Percentiles rank a stretch among this genome's conserved stretches.
phyloP scores from a whole-genome alignment of 495 filamentous ascomycete genomes.

The Ascodesmis nigricans region DNA sequence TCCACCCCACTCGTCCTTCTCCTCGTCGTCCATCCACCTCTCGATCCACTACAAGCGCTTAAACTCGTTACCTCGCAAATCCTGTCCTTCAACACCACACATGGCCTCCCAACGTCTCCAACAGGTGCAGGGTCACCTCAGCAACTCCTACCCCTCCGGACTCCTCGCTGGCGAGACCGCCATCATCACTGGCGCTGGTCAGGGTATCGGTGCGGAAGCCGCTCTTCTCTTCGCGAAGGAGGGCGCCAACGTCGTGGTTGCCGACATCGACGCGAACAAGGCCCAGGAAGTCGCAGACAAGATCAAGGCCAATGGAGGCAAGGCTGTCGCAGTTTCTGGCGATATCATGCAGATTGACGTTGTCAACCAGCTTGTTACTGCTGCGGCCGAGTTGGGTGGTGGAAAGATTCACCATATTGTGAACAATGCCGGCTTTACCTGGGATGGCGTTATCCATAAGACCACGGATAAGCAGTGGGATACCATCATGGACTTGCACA shows the following conservation, averaged over 20 bases:
- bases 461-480: conserved; percentile 85
- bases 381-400: conserved; percentile 52
- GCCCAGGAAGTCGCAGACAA: conserved; percentile 35
- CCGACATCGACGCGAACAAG: conserved; percentile 60
- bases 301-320: conserved; percentile 41
- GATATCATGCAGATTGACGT: conserved; percentile 48
- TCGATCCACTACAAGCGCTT: too few species aligned
- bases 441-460: conserved; percentile 83
- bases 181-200: conserved; percentile 71
- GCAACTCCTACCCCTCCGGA: conserved; percentile 46
- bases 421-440: conserved; percentile 65
- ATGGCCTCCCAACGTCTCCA: conserved; percentile 35
- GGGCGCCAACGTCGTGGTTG: conserved; percentile 59
- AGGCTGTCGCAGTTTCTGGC: conserved; percentile 46
- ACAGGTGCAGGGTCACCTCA: conserved; percentile 50
- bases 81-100: too few species aligned
- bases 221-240: conserved; percentile 66
- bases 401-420: conserved; percentile 78
- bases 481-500: conserved; percentile 60
- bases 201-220: conserved; percentile 72
- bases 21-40: too few species aligned
- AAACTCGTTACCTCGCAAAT: too few species aligned
- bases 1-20: too few species aligned
- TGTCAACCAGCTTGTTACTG: conserved; percentile 44
- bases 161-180: conserved; percentile 58